Evolutionary conservation across 2,329 filamentous ascomycete genomes (phyloP), one percentile per base, ranked within the genome.

Genomic region (Aspergillus pseudoglaucus): DNA sequence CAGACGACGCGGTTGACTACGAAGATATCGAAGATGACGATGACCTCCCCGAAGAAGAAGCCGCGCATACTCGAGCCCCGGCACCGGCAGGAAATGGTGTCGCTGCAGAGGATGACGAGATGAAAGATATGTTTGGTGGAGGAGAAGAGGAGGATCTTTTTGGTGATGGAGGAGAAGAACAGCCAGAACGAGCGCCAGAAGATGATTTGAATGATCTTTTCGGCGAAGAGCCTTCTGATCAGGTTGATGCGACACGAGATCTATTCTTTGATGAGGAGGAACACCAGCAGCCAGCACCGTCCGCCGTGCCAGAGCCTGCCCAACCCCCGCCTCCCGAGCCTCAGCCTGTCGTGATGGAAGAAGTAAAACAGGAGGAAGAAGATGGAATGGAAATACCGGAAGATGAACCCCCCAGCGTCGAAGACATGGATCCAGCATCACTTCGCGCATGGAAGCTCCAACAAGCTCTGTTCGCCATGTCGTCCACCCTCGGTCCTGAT

Each of bases 1-100:
- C 90, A 47, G 90, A 90, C 51, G 88, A 97, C 70, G 93, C 93
- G 37, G 73, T 93, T 53, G 93, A 98, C 63, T 98, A 79, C 59
- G 89, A 88, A 63, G 88, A 95, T 62, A 90, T 97, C 53, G 86
- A 86, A 5, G 43, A 45, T 4, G 91, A 97, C 64, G 90, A 94
- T 63, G 90, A 96, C 53, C 77, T 95, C 6, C 86, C 89, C 9
- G 88, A 93, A 35, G 75, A 76, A 56, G 69, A 72, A 49, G 49
- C 44, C 12, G 54, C 57, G 8, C 44, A 58, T 35, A 39, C 42
- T 15, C 20, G 49, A 18, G 33, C 49, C 14, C 46, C 42, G n/a
- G 53, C 46, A 42, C 46, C 42, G n/a, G 53, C 46, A 44, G 56
- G 76, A 76, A 63, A 75, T 74, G 59, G 71, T 75, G 80, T 72